Percentiles rank a stretch among this genome's conserved stretches.
These are phyloP conservation scores for Tetrapisispora iriomotensis DNA, from an alignment of 805 yeast genomes.

Conservation along the genomic window DNA sequence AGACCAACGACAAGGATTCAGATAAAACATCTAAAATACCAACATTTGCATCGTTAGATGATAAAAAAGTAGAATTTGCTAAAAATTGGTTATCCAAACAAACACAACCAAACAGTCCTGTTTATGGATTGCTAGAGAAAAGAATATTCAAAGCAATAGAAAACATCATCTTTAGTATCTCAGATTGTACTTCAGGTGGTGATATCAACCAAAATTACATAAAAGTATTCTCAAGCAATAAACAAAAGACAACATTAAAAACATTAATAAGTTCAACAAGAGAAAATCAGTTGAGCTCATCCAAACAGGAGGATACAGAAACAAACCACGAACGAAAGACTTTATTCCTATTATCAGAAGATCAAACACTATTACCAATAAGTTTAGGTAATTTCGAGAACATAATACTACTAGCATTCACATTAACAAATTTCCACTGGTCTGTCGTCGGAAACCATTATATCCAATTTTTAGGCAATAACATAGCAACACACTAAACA, in stretches of 20 bases:
- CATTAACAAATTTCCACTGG: constrained; percentile 74
- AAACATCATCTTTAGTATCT: constrained; percentile 26
- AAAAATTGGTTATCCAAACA: constrained; percentile 51
- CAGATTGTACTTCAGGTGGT: constrained; percentile 13
- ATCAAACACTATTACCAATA: constrained; percentile 8
- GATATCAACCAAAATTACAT: constrained; percentile 3
- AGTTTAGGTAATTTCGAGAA: constrained; percentile 43
- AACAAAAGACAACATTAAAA: not conserved
- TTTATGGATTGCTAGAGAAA: constrained; percentile 63
- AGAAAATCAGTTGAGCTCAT: constrained; percentile 15
- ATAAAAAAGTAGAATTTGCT: constrained; percentile 30
- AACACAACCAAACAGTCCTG: constrained; percentile 67
- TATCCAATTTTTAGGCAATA: constrained; percentile 27
- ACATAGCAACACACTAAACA: not conserved
- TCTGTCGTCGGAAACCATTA: constrained; percentile 71
- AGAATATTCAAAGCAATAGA: constrained; percentile 43
- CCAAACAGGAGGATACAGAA: constrained; percentile 1
- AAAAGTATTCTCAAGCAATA: not conserved
- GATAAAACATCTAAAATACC: constrained; percentile 6
- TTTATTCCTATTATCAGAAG: constrained; percentile 1
- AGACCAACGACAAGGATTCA: constrained; percentile 7
- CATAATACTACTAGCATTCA: constrained; percentile 49
- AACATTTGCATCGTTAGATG: constrained; percentile 1
- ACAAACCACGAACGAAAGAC: constrained; percentile 7
- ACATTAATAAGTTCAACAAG: constrained; percentile 1